A percentile compares a stretch with the other conserved stretches of the same genome.
Evolutionary conservation across 2,329 filamentous ascomycete species (phyloP).

Genomic region (Nannizziopsis arthrosporioides): DNA sequence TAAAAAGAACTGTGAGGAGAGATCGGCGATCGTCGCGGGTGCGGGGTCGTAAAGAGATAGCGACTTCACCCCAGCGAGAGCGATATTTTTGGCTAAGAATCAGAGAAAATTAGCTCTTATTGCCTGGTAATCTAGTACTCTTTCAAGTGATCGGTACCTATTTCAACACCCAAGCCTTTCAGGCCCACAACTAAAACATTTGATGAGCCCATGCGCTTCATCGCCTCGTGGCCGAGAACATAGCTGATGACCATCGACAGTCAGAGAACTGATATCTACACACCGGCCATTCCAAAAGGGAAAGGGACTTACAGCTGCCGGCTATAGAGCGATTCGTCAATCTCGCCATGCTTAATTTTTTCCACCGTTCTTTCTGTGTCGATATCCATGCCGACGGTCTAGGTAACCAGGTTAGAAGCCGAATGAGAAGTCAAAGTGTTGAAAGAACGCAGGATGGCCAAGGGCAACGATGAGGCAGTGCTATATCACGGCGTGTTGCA

Average conservation of each 20-base stretch:
- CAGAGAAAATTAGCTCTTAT: not conserved
- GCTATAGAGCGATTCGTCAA: conserved; percentile 57
- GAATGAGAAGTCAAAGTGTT: conserved; percentile 7
- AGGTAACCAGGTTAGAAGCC: conserved; percentile 8
- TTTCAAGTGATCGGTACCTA: conserved; percentile 37
- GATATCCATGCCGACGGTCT: conserved; percentile 51
- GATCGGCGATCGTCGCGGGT: conserved; percentile 70
- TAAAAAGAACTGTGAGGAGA: conserved; percentile 97
- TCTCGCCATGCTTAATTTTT: conserved; percentile 52
- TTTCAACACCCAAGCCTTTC: conserved; percentile 90
- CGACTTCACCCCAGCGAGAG: conserved; percentile 94
- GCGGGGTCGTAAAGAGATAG: conserved; percentile 84
- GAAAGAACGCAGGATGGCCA: conserved; percentile 1
- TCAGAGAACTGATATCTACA: conserved; percentile 12
- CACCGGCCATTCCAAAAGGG: not conserved
- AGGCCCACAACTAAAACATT: conserved; percentile 86
- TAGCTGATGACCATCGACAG: conserved; percentile 33
- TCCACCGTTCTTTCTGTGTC: conserved; percentile 48
- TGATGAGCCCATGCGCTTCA: conserved; percentile 98
- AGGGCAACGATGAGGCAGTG: not conserved
- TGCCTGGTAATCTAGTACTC: not conserved
- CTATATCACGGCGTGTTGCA: too few relatives aligned
- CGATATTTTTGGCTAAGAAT: conserved; percentile 83
- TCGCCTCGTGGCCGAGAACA: conserved; percentile 66
- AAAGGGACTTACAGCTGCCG: conserved; percentile 42